These are phyloP conservation scores for Hamigera avellanea DNA, from an alignment of 495 filamentous ascomycete genomes.

Conservation along the genomic window DNA sequence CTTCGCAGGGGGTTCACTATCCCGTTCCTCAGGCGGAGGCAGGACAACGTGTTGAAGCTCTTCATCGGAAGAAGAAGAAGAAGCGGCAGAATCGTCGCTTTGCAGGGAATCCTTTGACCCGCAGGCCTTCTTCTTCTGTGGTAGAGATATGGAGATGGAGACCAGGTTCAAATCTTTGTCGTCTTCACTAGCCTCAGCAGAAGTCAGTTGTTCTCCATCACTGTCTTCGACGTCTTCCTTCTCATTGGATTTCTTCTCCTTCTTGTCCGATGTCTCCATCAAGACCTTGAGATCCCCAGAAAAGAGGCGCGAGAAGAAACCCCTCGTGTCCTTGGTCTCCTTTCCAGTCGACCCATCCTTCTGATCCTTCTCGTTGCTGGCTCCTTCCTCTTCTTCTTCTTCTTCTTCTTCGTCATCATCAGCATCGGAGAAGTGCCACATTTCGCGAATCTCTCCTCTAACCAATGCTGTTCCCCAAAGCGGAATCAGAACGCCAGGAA, in stretches of 20 bases:
- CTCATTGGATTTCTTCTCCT: constrained; percentile 4
- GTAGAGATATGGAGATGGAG: constrained; percentile 25
- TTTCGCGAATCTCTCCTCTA: constrained; percentile 54
- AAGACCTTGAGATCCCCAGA: constrained; percentile 10
- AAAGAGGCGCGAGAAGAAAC: constrained; percentile 15
- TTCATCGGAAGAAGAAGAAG: too few relatives aligned
- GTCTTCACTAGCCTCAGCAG: constrained; percentile 2
- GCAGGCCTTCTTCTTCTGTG: constrained; percentile 12
- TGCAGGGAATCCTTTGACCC: too few relatives aligned
- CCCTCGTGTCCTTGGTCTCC: background rate
- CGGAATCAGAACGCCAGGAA: constrained; percentile 67
- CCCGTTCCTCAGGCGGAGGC: constrained; percentile 3
- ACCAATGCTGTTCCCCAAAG: constrained; percentile 70
- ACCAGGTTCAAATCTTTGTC: constrained; percentile 16
- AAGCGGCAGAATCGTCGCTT: too few relatives aligned
- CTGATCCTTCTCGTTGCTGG: too few relatives aligned
- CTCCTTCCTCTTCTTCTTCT: constrained; percentile 11
- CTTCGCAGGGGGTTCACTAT: constrained; percentile 27
- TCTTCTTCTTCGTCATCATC: constrained; percentile 23
- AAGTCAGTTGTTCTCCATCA: background rate
- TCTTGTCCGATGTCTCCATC: constrained; percentile 3
- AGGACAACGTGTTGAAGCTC: too few relatives aligned
- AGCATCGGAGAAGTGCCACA: constrained; percentile 77
- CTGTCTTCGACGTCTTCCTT: constrained; percentile 1
- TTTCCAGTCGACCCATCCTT: constrained; percentile 3